A percentile compares a stretch with the other conserved stretches of the same genome.
phyloP scores from a whole-genome alignment of 2,329 filamentous ascomycete genomes.

The Atkinsonella hypoxylon region DNA sequence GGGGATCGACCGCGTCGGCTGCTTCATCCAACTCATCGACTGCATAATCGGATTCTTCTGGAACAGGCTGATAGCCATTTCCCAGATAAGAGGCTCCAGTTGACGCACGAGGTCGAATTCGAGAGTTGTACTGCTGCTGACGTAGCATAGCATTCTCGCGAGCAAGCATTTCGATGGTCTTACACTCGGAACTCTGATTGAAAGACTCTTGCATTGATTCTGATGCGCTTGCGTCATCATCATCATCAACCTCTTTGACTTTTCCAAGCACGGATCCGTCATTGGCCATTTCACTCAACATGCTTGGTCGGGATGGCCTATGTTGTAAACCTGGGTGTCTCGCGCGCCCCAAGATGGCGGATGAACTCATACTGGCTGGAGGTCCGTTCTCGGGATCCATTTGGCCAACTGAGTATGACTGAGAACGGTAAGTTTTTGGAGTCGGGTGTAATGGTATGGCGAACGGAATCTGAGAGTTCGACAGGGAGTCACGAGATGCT shows the following conservation, averaged over 20 bases:
- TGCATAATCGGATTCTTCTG: constrained; percentile 59
- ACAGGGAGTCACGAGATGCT: constrained; percentile 37
- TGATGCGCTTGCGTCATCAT: constrained; percentile 47
- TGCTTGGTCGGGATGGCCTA: constrained; percentile 66
- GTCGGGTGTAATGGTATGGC: constrained; percentile 81
- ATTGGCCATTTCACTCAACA: constrained; percentile 60
- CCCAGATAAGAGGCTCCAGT: constrained; percentile 41
- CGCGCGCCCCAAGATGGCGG: constrained; percentile 39
- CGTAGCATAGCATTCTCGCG: constrained; percentile 52
- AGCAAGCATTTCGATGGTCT: constrained; percentile 50
- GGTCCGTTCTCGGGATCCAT: constrained; percentile 54
- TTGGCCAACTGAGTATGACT: constrained; percentile 93
- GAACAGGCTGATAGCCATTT: constrained; percentile 47
- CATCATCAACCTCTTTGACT: constrained; percentile 58
- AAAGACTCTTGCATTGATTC: constrained; percentile 36
- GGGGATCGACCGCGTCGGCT: constrained; percentile 36
- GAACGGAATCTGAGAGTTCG: constrained; percentile 64
- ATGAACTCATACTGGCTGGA: constrained; percentile 29
- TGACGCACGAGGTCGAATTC: constrained; percentile 46
- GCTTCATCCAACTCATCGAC: constrained; percentile 59
- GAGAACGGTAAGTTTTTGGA: constrained; percentile 85
- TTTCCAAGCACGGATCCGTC: constrained; percentile 52
- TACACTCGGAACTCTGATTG: constrained; percentile 44
- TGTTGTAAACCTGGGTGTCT: constrained; percentile 63
- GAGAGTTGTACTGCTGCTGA: constrained; percentile 32